Evolutionary conservation across 257 asterid species (phyloP).

Genomic region (Schizonepeta tenuifolia): DNA sequence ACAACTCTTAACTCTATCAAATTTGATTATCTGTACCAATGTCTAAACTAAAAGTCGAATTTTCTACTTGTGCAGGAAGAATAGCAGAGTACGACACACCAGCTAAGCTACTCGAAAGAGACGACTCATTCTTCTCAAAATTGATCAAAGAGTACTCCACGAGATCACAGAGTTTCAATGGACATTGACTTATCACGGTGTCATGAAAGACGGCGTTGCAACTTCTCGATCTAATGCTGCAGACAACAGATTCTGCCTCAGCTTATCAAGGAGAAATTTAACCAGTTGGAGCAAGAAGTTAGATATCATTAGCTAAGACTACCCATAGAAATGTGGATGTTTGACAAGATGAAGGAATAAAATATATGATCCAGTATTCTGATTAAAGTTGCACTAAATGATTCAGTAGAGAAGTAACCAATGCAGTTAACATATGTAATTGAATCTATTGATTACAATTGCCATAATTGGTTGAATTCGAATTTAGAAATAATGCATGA

Average conservation of each 20-base stretch:
- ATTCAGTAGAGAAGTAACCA: not conserved
- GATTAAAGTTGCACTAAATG: conserved; percentile 22
- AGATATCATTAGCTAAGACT: conserved; percentile 10
- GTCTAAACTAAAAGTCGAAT: conserved; percentile 2
- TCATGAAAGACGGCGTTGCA: no score
- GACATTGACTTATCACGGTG: conserved; percentile 35
- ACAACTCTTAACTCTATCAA: not conserved
- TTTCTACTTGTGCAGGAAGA: conserved; percentile 64
- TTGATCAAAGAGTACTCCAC: conserved; percentile 83
- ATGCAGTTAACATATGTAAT: no score
- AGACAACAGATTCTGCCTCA: not conserved
- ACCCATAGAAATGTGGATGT: conserved; percentile 6
- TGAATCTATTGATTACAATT: not conserved
- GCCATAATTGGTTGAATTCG: not conserved
- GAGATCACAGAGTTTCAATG: conserved; percentile 74
- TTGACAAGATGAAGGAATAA: conserved; percentile 11
- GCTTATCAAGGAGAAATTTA: conserved; percentile 4
- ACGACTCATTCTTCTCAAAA: conserved; percentile 88
- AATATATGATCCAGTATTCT: not conserved
- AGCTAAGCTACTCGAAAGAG: conserved; percentile 81
- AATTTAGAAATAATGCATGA: no score
- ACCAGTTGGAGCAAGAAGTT: not conserved
- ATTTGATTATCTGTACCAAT: not conserved
- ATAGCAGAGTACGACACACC: conserved; percentile 93
- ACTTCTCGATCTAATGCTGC: not conserved